phyloP scores from a whole-genome alignment of 2,329 filamentous ascomycete genomes.

The Talaromyces sp. region DNA sequence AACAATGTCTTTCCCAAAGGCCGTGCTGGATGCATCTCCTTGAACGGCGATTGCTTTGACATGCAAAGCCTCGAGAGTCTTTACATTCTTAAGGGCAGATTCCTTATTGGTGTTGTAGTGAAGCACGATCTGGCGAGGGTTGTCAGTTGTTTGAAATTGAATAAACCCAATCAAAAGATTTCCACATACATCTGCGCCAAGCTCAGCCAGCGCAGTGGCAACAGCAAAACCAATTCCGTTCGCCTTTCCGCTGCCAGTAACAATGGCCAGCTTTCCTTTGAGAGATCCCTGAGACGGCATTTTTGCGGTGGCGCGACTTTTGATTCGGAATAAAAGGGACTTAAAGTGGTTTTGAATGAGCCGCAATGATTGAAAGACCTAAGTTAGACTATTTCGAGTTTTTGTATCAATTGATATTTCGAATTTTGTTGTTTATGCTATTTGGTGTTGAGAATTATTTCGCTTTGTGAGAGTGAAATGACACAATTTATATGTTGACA shows the following conservation, averaged over 20 bases:
- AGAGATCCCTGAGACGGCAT: background rate
- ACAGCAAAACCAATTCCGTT: background rate
- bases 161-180: background rate
- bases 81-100: background rate
- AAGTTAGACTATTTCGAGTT: background rate
- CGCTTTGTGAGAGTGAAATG: too few species aligned
- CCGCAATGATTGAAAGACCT: background rate
- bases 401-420: too few species aligned
- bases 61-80: background rate
- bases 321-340: background rate
- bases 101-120: constrained; percentile 1
- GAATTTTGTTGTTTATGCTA: too few species aligned
- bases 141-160: background rate
- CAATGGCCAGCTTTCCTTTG: constrained; percentile 1
- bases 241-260: background rate
- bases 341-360: background rate
- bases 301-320: background rate
- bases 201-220: background rate
- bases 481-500: too few species aligned
- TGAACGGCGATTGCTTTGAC: constrained; percentile 1
- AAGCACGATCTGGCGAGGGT: background rate
- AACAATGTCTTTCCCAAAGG: constrained; percentile 7
- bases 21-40: background rate
- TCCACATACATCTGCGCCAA: background rate
- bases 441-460: too few species aligned